Percentiles rank a stretch among this genome's conserved stretches.
phyloP scores from a whole-genome alignment of 441 rosid genomes.

The Biscutella laevigata region DNA sequence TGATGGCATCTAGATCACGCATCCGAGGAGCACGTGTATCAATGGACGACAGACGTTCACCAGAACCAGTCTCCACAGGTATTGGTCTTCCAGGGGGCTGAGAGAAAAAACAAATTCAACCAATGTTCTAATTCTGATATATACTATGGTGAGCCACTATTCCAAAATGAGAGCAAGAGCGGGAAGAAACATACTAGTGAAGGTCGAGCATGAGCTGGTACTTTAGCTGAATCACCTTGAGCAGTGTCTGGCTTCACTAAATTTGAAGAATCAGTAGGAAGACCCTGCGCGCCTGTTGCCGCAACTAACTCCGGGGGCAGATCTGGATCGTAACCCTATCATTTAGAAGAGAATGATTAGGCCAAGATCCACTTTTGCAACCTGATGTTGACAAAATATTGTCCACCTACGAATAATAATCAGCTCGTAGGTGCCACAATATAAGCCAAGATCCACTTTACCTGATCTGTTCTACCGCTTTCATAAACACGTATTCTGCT shows the following conservation, averaged over 20 bases:
- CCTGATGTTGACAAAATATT: conserved; percentile 5
- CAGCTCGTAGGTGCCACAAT: not conserved
- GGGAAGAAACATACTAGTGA: conserved; percentile 53
- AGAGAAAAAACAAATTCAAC: conserved; percentile 16
- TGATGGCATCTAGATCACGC: conserved; percentile 91
- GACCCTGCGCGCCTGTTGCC: conserved; percentile 71
- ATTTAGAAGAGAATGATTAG: conserved; percentile 22
- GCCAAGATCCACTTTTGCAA: conserved; percentile 1
- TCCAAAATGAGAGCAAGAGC: not conserved
- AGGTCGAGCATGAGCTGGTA: conserved; percentile 58
- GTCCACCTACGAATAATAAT: not conserved
- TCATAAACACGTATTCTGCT: conserved; percentile 98
- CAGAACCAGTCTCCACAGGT: conserved; percentile 83
- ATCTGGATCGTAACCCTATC: conserved; percentile 92
- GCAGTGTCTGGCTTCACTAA: conserved; percentile 50
- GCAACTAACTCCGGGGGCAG: conserved; percentile 97
- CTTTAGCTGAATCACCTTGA: conserved; percentile 52
- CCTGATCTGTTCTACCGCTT: conserved; percentile 92
- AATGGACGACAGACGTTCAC: conserved; percentile 82
- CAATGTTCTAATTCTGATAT: not conserved
- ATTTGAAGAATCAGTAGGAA: conserved; percentile 45
- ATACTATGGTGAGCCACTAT: not conserved
- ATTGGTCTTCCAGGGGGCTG: conserved; percentile 98
- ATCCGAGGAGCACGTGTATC: conserved; percentile 81
- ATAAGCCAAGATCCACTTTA: conserved; percentile 25